Conservation (phyloP, 225 moss, liverwort and hornwort genomes). For the Thuidium tamariscinum region DNA sequence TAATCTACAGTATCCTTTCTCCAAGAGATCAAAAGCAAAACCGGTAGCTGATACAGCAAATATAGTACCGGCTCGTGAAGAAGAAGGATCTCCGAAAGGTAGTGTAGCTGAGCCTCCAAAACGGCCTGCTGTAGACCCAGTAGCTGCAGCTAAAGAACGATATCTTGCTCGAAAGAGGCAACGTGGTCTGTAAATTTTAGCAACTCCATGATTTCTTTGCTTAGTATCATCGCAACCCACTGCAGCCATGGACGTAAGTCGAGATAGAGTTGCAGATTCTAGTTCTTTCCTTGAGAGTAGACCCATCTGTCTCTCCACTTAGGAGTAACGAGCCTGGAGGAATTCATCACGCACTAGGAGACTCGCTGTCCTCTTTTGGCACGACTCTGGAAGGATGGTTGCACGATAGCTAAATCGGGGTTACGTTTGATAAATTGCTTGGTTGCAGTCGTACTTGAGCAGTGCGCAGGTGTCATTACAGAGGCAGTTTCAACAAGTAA, state of each 20-base stretch:
- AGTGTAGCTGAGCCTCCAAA: neutral
- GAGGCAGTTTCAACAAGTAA: neutral
- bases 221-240: neutral
- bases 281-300: constrained; percentile 15
- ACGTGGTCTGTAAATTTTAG: constrained; percentile 17
- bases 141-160: constrained; percentile 67
- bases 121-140: constrained; percentile 19
- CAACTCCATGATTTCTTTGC: neutral
- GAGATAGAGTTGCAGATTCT: constrained; percentile 52
- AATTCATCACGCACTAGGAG: neutral
- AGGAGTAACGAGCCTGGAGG: neutral
- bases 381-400: constrained; percentile 45
- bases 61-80: neutral
- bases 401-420: constrained; percentile 27
- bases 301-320: constrained; percentile 2
- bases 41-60: neutral
- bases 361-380: neutral
- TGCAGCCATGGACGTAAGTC: constrained; percentile 3
- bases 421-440: neutral
- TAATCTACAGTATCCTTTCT: constrained; percentile 43
- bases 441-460: constrained; percentile 9
- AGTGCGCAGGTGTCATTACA: neutral
- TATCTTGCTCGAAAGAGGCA: constrained; percentile 73
- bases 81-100: neutral
- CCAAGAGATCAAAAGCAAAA: constrained; percentile 15